phyloP scores from a whole-genome alignment of 352 stramenopile species.

The Hyaloperonospora arabidopsidis region DNA sequence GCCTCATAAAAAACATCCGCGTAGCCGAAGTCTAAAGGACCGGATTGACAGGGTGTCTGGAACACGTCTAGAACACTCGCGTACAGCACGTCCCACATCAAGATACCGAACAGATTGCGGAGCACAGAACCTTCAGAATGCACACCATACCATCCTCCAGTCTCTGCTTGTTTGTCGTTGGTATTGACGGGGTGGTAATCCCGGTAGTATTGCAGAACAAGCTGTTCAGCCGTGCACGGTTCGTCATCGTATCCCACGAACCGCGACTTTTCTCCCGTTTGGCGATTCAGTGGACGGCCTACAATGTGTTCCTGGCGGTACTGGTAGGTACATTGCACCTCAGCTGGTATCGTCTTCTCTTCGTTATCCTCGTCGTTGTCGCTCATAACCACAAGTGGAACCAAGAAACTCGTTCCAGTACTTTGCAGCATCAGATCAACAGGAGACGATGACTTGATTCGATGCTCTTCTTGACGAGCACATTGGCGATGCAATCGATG shows the following conservation, averaged over 20 bases:
- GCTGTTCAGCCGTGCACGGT: constrained; percentile 74
- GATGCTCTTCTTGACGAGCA: constrained; percentile 10
- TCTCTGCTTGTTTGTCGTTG: neutral
- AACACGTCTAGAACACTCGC: constrained; percentile 74
- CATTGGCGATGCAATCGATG: constrained; percentile 36
- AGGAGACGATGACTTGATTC: constrained; percentile 11
- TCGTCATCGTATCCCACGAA: constrained; percentile 86
- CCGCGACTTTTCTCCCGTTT: constrained; percentile 68
- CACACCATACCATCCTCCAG: constrained; percentile 74
- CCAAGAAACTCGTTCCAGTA: constrained; percentile 15
- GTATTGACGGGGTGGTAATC: constrained; percentile 20
- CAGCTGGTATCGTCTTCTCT: constrained; percentile 5
- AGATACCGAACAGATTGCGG: constrained; percentile 68
- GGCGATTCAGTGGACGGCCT: constrained; percentile 63
- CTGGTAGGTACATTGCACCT: constrained; percentile 15
- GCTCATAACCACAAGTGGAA: constrained; percentile 1
- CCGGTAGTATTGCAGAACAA: constrained; percentile 75
- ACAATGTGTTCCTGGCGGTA: constrained; percentile 51
- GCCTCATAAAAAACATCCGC: constrained; percentile 42
- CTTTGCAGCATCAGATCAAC: constrained; percentile 14
- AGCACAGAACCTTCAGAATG: constrained; percentile 77
- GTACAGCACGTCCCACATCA: constrained; percentile 88
- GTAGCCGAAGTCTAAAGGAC: constrained; percentile 66
- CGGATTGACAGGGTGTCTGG: constrained; percentile 75
- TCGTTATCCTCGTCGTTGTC: constrained; percentile 10